A percentile compares a stretch with the other conserved stretches of the same genome.
These are phyloP conservation scores for Willaertia magna DNA, from an alignment of 208 protist species.

Conservation along the genomic window DNA sequence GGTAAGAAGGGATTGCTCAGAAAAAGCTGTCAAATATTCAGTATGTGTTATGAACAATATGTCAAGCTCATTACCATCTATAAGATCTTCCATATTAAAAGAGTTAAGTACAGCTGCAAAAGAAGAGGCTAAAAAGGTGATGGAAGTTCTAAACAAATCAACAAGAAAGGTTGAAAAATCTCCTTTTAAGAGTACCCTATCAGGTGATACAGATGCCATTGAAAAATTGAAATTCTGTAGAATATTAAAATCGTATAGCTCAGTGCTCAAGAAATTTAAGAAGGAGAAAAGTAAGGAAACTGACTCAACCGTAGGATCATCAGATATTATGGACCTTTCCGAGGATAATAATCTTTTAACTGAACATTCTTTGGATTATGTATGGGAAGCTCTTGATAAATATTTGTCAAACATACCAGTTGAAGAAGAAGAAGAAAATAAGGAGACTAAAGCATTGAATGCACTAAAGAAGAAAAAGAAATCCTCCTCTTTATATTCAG, in stretches of 20 bases:
- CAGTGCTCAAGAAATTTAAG: not conserved
- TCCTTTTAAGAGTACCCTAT: not conserved
- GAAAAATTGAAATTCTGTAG: slow-evolving; percentile 6
- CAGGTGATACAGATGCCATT: not conserved
- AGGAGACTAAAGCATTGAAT: not conserved
- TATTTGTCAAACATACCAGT: slow-evolving; percentile 1
- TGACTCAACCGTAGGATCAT: not conserved
- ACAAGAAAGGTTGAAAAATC: not conserved
- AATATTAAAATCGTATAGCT: not conserved
- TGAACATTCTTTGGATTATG: not conserved
- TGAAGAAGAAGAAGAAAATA: not conserved
- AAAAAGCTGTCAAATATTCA: not conserved
- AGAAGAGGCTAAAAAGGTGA: not conserved
- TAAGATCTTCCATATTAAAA: not conserved
- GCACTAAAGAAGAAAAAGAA: not conserved
- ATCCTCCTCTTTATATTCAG: not conserved
- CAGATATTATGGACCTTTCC: not conserved
- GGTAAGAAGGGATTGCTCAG: not conserved
- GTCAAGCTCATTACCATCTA: not conserved
- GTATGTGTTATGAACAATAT: not conserved
- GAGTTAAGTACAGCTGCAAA: not conserved
- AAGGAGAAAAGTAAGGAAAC: not conserved
- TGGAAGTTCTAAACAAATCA: not conserved
- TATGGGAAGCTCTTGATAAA: slow-evolving; percentile 18
- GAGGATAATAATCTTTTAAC: not conserved